These are phyloP conservation scores for Rhizodiscina lignyota DNA, from an alignment of 495 filamentous ascomycete species.

Conservation along the genomic window DNA sequence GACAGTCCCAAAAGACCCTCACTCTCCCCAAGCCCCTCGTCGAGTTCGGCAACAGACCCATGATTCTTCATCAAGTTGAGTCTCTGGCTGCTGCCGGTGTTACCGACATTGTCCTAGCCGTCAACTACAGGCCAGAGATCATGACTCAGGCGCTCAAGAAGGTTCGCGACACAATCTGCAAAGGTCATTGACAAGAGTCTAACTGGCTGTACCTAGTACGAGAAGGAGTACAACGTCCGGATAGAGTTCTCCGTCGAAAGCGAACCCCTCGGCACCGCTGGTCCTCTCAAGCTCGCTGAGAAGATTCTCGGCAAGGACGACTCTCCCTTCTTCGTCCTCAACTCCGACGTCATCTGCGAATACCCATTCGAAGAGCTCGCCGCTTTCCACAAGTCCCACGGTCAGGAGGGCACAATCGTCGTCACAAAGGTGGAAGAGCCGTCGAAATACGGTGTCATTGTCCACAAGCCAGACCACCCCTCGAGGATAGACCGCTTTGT, in stretches of 20 bases:
- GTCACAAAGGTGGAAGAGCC: constrained; percentile 99
- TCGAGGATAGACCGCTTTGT: constrained; percentile 97
- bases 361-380: constrained; percentile 87
- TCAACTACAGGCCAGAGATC: constrained; percentile 96
- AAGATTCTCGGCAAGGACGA: constrained; percentile 86
- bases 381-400: constrained; percentile 77
- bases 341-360: constrained; percentile 96
- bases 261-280: constrained; percentile 90
- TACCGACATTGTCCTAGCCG: constrained; percentile 92
- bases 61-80: constrained; percentile 98
- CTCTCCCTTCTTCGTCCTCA: constrained; percentile 94
- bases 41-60: constrained; percentile 95
- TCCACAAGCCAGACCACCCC: constrained; percentile 88
- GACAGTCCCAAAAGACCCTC: constrained; percentile 48
- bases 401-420: constrained; percentile 93
- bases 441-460: constrained; percentile 96
- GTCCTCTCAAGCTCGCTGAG: constrained; percentile 91
- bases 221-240: constrained; percentile 74
- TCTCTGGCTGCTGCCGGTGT: constrained; percentile 88
- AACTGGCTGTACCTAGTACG: too few relatives aligned
- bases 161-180: too few relatives aligned
- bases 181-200: too few relatives aligned
- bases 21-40: constrained; percentile 95
- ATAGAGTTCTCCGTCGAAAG: constrained; percentile 95
- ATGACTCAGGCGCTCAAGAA: constrained; percentile 68